Percentiles rank a stretch among this genome's conserved stretches.
Conservation (phyloP, 306 rosid species). For the Prinsepia uniflora region DNA sequence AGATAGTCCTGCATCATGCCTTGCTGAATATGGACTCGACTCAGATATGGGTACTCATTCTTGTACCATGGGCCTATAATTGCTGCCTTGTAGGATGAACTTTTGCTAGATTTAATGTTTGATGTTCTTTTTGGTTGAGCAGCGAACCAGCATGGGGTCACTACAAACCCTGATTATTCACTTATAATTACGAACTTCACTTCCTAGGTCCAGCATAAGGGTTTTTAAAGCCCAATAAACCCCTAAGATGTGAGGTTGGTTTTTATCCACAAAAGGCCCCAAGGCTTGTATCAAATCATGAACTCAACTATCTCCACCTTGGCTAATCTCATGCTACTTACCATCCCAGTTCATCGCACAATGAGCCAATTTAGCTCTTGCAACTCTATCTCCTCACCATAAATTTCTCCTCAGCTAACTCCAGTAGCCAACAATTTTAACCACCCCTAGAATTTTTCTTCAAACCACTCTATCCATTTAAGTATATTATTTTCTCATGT, state of each 20-base stretch:
- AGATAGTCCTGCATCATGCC: slow-evolving; percentile 1
- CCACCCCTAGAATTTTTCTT: neutral
- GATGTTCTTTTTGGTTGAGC: neutral
- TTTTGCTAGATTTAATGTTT: slow-evolving; percentile 2
- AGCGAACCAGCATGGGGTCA: neutral
- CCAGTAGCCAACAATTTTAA: neutral
- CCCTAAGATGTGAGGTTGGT: neutral
- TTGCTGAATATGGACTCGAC: neutral
- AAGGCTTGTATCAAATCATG: neutral
- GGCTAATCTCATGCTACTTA: neutral
- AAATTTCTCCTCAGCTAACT: neutral
- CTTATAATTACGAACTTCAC: neutral
- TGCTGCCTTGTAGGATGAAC: neutral
- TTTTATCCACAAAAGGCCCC: neutral
- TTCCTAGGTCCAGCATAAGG: neutral
- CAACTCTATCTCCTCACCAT: neutral
- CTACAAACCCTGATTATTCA: neutral
- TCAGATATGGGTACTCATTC: neutral
- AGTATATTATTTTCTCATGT: neutral
- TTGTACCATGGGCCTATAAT: neutral
- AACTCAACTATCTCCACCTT: neutral
- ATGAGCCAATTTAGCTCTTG: neutral
- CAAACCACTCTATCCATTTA: neutral
- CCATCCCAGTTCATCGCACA: neutral
- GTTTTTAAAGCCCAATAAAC: neutral